phyloP scores from a whole-genome alignment of 345 rosid genomes.

The Corymbia maculata region DNA sequence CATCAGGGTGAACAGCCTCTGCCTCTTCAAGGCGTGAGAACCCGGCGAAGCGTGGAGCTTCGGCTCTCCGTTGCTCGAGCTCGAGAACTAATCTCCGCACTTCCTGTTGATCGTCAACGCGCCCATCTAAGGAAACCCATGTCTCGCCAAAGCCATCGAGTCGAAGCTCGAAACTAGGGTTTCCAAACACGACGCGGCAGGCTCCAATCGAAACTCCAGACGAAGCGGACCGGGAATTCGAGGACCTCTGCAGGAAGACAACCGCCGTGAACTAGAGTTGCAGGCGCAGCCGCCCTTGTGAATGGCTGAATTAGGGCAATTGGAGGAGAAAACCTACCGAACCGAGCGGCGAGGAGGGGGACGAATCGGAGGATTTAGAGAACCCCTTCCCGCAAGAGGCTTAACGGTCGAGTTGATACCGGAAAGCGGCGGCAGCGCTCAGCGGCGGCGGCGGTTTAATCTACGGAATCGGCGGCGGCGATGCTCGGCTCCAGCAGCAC shows the following conservation, averaged over 20 bases:
- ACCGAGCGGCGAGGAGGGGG: background rate
- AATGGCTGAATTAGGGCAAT: background rate
- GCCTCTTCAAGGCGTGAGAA: slow-evolving; percentile 45
- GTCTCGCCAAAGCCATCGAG: background rate
- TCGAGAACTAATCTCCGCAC: slow-evolving; percentile 39
- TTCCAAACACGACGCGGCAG: background rate
- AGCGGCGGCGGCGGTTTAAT: background rate
- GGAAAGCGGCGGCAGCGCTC: background rate
- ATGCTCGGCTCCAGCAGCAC: background rate
- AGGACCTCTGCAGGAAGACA: too few relatives aligned
- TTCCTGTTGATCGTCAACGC: slow-evolving; percentile 55
- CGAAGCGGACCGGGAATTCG: background rate
- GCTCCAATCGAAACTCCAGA: background rate
- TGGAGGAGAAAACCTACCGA: background rate
- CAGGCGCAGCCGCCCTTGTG: background rate
- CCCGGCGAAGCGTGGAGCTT: slow-evolving; percentile 16
- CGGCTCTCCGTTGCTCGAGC: slow-evolving; percentile 5
- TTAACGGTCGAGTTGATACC: background rate
- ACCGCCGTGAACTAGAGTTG: too few relatives aligned
- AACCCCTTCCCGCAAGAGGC: background rate
- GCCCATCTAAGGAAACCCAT: background rate
- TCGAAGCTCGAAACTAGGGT: background rate
- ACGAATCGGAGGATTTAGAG: background rate
- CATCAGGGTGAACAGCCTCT: slow-evolving; percentile 26
- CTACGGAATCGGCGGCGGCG: background rate